A percentile compares a stretch with the other conserved stretches of the same genome.
These are phyloP conservation scores for Neoscytalidium dimidiatum DNA, from an alignment of 2,329 filamentous ascomycete species.

Conservation along the genomic window DNA sequence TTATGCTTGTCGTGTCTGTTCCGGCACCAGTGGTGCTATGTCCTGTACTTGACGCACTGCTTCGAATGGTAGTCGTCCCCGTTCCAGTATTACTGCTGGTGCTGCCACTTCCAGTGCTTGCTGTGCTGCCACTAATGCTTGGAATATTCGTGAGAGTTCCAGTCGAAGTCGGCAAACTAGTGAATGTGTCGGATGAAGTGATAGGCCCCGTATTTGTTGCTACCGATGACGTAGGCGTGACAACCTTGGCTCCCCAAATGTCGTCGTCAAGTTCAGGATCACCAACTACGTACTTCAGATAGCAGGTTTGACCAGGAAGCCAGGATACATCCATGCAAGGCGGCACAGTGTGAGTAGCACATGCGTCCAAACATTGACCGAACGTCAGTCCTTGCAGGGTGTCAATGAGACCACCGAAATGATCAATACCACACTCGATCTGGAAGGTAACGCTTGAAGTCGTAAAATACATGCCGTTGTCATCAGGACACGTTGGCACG, in stretches of 20 bases:
- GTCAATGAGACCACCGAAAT: neutral
- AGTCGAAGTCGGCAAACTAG: neutral
- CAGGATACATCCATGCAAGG: conserved; percentile 1
- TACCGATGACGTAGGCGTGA: neutral
- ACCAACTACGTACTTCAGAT: neutral
- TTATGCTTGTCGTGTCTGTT: too few species aligned
- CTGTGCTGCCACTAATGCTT: neutral
- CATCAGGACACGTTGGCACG: neutral
- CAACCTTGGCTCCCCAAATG: neutral
- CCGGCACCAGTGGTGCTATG: too few species aligned
- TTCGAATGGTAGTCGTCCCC: too few species aligned
- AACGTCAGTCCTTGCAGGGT: neutral
- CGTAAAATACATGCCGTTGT: neutral
- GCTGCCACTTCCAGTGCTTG: neutral
- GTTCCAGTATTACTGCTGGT: neutral
- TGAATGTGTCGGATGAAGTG: neutral
- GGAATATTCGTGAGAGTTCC: neutral
- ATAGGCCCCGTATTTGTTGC: neutral
- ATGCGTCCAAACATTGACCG: neutral
- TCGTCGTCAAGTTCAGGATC: neutral
- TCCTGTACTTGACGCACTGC: too few species aligned
- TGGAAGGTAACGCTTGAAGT: neutral
- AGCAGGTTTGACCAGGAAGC: neutral
- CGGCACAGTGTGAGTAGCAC: neutral
- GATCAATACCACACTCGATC: conserved; percentile 5